Conservation (phyloP, 106 monocot species). For the Dendrobium nobile region DNA sequence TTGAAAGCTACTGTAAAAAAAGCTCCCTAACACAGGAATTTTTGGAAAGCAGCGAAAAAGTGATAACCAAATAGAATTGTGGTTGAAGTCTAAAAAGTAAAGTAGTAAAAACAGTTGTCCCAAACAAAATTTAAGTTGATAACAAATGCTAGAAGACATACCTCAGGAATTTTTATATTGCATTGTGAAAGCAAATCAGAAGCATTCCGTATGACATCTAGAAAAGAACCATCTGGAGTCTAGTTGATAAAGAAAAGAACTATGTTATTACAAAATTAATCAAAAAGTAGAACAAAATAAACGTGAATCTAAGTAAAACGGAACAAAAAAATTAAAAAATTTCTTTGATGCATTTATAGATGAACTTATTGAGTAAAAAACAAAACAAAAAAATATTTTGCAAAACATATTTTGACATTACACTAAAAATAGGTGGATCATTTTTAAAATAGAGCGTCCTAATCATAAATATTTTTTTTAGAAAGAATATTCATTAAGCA, state of each 20-base stretch:
- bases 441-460: neutral
- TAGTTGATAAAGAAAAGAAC: slow-evolving; percentile 18
- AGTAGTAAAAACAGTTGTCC: no score
- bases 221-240: slow-evolving; percentile 96
- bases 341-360: neutral
- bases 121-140: no score
- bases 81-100: no score
- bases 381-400: neutral
- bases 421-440: neutral
- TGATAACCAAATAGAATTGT: no score
- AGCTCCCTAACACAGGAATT: neutral
- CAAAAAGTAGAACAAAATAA: neutral
- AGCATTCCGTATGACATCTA: slow-evolving; percentile 90
- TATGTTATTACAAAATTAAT: neutral
- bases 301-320: neutral
- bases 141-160: slow-evolving; percentile 15
- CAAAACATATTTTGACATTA: neutral
- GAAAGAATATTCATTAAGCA: neutral
- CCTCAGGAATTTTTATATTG: slow-evolving; percentile 75
- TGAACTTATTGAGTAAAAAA: neutral
- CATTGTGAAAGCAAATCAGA: slow-evolving; percentile 69
- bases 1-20: neutral
- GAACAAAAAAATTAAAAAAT: neutral
- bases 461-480: neutral
- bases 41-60: neutral